Base-by-base conservation (phyloP, 1,139 yeast genomes). In the Pichia sp. region DNA sequence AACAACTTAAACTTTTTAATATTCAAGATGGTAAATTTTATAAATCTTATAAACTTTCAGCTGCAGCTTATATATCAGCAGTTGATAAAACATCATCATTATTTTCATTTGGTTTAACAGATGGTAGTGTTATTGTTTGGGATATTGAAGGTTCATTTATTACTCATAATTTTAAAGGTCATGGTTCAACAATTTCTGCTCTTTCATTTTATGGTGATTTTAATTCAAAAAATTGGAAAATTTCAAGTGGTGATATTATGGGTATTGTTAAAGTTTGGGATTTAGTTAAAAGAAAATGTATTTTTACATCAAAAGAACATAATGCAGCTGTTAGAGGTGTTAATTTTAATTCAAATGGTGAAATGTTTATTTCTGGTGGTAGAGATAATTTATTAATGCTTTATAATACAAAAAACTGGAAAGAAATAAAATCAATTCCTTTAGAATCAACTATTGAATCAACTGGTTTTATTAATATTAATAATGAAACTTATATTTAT, bases 21-120 rank as follows among this genome's bases (percentile, higher is more conserved):
- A 57, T 79, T 18, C 72, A 61, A 44, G 66, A 65, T 43, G 78
- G 71, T 53, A 69, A 66, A 63, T 74, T 73, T 65, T 71, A 69
- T 65, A 86, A 74, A 64, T 69, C 72, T 27, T 73, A 75, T 67
- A 83, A 78, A 63, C 62, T 84, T 48, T 70, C 86, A 3, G 81
- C 96, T 0, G 96, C 97, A 0, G 86, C 87, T 1, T 86, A 86
- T 64, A 83, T 88, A 26, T 76, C 89, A 50, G 74, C 83, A 11
- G 78, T 79, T 34, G 98, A 92, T 65, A 66, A 78, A 5, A 88
- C 97, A 0, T 85, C 96, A 18, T 79, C 95, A 4, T 72, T 92
- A 45, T 79, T 90, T 61, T 95, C 96, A 36, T 83, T 94, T 60
- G 99, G 99, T 44, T 92, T 96, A 43, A 86, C 97, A 0, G 98